Evolutionary conservation across 2,329 filamentous ascomycete species (phyloP), one percentile per base, ranked within the genome.

Genomic region (Pseudogymnoascus sp.): DNA sequence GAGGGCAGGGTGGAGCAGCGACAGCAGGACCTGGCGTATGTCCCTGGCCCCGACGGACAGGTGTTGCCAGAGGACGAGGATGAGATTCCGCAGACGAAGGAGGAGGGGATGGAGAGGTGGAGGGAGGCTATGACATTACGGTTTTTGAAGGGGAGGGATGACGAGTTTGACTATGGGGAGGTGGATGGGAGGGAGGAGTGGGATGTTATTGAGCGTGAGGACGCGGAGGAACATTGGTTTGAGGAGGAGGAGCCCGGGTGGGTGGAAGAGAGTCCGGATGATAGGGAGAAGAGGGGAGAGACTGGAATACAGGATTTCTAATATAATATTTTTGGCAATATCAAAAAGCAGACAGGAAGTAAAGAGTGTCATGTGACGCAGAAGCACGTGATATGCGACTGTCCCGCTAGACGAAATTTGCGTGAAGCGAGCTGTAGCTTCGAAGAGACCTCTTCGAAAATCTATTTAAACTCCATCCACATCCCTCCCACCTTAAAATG

Each of bases 231-330:
- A 42, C 66, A 62, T 59, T 74, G 70, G 70, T 74, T 74, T 70
- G 71, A 73, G 14, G 70, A 72, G 16, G 72, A 74, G 64, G 71
- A 73, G 62, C 71, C 71, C 23, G 66, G 67, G 55, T 73, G 71
- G 69, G 62, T 69, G 39, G 66, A 61, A n/a, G 65, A 58, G 14
- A 42, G 45, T 11, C 6, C 12, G 11, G 41, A 30, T 7, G 64
- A 60, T 22, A 64, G 38, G 22, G 63, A 60, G 25, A 55, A 61
- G 30, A 64, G 67, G 41, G 71, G 72, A 30, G 72, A 74, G 63
- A 74, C 72, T 33, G 72, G 72, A 4, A 67, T 74, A 52, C 72
- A 73, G 61, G 72, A 74, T 63, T 74, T 72, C 62, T 74, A 62
- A 69, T 58, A 5, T 60, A 62, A 12, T 41, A 6, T 19, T 30